These are phyloP conservation scores for Aspergillus hiratsukae DNA, from an alignment of 2,329 filamentous ascomycete genomes.

Conservation along the genomic window DNA sequence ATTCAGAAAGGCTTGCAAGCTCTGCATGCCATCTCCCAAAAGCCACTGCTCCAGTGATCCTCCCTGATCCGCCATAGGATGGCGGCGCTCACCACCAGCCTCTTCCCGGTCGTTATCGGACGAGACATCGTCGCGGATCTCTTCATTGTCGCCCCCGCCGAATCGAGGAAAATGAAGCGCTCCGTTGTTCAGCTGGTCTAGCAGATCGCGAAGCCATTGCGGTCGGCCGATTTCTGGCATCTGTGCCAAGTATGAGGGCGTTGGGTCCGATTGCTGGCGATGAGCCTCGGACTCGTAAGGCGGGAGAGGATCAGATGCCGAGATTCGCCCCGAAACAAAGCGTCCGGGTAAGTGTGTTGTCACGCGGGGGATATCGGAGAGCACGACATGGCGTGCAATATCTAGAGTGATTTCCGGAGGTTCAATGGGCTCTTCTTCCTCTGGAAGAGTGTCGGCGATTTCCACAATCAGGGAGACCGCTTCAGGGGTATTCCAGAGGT, in stretches of 20 bases:
- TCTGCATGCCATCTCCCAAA: slow-evolving; percentile 28
- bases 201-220: slow-evolving; percentile 34
- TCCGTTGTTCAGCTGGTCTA: slow-evolving; percentile 33
- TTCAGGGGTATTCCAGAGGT: slow-evolving; percentile 79
- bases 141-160: slow-evolving; percentile 16
- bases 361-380: slow-evolving; percentile 69
- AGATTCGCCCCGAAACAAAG: slow-evolving; percentile 62
- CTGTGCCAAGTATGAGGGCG: slow-evolving; percentile 27
- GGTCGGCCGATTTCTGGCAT: slow-evolving; percentile 29
- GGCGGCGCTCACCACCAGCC: slow-evolving; percentile 12
- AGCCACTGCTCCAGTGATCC: slow-evolving; percentile 31
- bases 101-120: slow-evolving; percentile 10
- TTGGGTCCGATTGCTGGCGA: slow-evolving; percentile 31
- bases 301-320: slow-evolving; percentile 77
- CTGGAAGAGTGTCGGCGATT: slow-evolving; percentile 55
- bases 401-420: slow-evolving; percentile 46
- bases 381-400: slow-evolving; percentile 70
- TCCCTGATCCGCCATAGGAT: slow-evolving; percentile 24
- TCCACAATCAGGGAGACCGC: slow-evolving; percentile 65
- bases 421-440: slow-evolving; percentile 41
- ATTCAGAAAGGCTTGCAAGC: slow-evolving; percentile 32
- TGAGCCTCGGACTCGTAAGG: slow-evolving; percentile 51
- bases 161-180: slow-evolving; percentile 24
- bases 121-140: slow-evolving; percentile 5
- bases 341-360: slow-evolving; percentile 64